Evolutionary conservation across 352 stramenopile genomes (phyloP).

Genomic region (Pythium grandisporangium): DNA sequence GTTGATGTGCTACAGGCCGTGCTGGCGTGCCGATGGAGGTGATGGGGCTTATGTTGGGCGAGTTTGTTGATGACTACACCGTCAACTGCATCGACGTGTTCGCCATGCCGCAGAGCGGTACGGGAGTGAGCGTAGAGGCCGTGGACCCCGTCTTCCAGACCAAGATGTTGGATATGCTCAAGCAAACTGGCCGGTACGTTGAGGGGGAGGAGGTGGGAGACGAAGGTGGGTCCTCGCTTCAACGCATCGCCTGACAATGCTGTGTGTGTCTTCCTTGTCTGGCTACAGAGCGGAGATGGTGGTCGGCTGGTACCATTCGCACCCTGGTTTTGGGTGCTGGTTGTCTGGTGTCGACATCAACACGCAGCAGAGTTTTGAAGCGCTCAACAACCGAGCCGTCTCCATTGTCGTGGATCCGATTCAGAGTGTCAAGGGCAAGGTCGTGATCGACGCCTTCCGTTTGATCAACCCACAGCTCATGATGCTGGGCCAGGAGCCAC

Average conservation of each 20-base stretch:
- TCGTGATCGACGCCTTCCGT: slow-evolving; percentile 99
- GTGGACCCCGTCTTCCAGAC: slow-evolving; percentile 99
- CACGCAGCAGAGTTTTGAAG: slow-evolving; percentile 98
- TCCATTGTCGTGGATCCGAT: slow-evolving; percentile 99
- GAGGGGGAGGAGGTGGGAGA: too few relatives aligned
- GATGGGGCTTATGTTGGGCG: slow-evolving; percentile 99
- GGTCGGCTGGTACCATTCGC: slow-evolving; percentile 98
- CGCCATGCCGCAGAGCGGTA: slow-evolving; percentile 98
- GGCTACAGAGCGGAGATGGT: slow-evolving; percentile 84
- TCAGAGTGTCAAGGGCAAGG: slow-evolving; percentile 98
- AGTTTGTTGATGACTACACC: slow-evolving; percentile 99
- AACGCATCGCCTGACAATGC: too few relatives aligned
- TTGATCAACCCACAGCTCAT: slow-evolving; percentile 98
- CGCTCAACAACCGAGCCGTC: slow-evolving; percentile 95
- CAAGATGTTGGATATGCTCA: slow-evolving; percentile 99
- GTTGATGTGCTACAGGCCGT: slow-evolving; percentile 39
- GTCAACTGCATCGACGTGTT: slow-evolving; percentile 99
- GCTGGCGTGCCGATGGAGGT: slow-evolving; percentile 99
- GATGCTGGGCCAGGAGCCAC: slow-evolving; percentile 97
- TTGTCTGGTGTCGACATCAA: slow-evolving; percentile 99
- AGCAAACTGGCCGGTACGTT: slow-evolving; percentile 91
- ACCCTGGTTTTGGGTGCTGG: slow-evolving; percentile 99
- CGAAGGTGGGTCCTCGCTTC: too few relatives aligned
- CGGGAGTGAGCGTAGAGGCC: slow-evolving; percentile 94
- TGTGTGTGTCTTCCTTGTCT: not conserved